These are phyloP conservation scores for Aspergillus hancockii DNA, from an alignment of 495 filamentous ascomycete genomes.

Conservation along the genomic window DNA sequence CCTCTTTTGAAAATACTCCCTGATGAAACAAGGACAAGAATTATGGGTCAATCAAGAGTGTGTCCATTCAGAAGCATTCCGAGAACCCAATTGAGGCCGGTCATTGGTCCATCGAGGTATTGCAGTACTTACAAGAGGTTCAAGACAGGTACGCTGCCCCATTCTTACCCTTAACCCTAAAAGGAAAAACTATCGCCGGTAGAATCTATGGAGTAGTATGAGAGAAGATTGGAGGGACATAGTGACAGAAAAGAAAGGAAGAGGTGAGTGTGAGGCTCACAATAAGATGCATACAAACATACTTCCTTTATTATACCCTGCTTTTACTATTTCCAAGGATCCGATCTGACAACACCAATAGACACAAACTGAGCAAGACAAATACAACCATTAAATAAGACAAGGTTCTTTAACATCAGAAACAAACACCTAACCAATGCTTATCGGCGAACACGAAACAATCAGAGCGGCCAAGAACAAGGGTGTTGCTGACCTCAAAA, in stretches of 20 bases:
- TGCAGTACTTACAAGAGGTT: background rate
- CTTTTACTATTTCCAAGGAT: too few relatives aligned
- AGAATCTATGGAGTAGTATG: background rate
- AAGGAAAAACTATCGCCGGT: constrained; percentile 5
- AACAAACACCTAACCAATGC: too few relatives aligned
- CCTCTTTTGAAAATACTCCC: background rate
- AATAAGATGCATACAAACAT: too few relatives aligned
- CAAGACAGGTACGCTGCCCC: background rate
- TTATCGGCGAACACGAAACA: too few relatives aligned
- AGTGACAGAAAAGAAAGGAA: background rate
- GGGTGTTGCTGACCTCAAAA: too few relatives aligned
- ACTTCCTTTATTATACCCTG: too few relatives aligned
- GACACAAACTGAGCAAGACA: too few relatives aligned
- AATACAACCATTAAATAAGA: too few relatives aligned
- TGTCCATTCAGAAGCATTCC: background rate
- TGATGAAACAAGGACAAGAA: background rate
- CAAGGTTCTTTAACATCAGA: too few relatives aligned
- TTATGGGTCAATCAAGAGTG: background rate
- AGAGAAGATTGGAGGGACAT: too few relatives aligned
- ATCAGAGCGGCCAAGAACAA: too few relatives aligned
- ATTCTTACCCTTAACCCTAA: background rate
- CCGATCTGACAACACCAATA: too few relatives aligned
- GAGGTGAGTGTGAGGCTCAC: background rate
- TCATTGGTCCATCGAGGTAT: background rate
- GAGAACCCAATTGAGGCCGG: background rate